Base-by-base conservation (phyloP, 768 basidiomycete genomes). In the Termitomyces sp. region DNA sequence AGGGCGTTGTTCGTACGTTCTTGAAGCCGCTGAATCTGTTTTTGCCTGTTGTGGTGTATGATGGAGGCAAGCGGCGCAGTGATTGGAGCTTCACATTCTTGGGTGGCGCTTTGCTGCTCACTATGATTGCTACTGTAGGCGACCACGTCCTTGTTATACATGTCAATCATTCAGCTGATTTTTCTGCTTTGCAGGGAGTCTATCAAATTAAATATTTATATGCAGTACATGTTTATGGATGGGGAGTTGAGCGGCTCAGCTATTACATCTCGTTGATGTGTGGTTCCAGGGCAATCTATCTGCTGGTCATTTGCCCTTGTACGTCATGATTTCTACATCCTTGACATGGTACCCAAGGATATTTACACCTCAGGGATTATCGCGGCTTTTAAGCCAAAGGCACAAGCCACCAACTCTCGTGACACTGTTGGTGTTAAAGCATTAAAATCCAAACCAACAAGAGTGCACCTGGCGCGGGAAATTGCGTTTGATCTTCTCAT, bases 41-140 rank as follows among this genome's bases (percentile, higher is more conserved):
- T 70, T 68, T 87, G 51, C 93, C 93, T 4, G 70, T 72, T 6
- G 72, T 71, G 42, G 77, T 80, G 56, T 69, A 79, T 24, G 75
- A 79, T 40, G 68, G 69, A 33, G 72, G 68, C 51, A 72, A 67
- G 58, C 75, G 73, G 60, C 76, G 79, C 38, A 81, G 75, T 62
- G 93, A 95, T 69, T 94, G 90, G 89, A 92, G 86, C 66, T 69
- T 96, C 65, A 91, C 89, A 2, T 74, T 85, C 54, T 72, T 94
- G 3, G 90, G 83, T 4, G 58, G 78, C 1, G 80, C 84, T 2
- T 68, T 88, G 57, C 87, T 90, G 67, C 74, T 72, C 18, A 79
- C 83, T 66, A 75, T 84, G 64, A 78, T 94, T 54, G 79, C 90
- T n/a, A 75, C 80, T 56, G 89, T 90, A 65, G 70, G 86, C 74